Evolutionary conservation across 2,329 filamentous ascomycete species (phyloP), one percentile per base, ranked within the genome.

Genomic region (Fusarium verrucosum): DNA sequence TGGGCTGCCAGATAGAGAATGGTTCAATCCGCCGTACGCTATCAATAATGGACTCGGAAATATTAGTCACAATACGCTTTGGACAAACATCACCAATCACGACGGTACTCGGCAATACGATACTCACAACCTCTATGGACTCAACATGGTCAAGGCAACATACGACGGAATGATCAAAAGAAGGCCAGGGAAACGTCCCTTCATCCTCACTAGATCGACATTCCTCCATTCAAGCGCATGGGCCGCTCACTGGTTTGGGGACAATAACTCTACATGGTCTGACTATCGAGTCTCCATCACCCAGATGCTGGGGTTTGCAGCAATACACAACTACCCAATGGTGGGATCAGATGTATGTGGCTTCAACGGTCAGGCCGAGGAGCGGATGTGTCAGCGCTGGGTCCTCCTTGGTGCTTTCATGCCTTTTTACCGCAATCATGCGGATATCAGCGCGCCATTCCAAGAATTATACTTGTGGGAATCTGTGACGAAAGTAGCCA

Each of bases 171-270:
- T 32, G 30, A 32, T n/a, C 5, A 32, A n/a, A 4, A 16, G 30
- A 32, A 86, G 87, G 58, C 87, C 89, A 0, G 81, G 79, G 14
- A 90, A 91, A 74, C 87, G 92, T 0, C 92, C 92, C 1, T 92
- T 96, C 77, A 90, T 96, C 72, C 92, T 96, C 70, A 91, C 90
- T 0, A 88, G 92, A 16, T 92, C 89, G 35, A 95, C 92, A 2
- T 95, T 94, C 71, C 84, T 91, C 10, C 92, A 92, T 4, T 87
- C 87, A 1, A 92, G 92, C 2, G 87, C 86, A 73, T 90, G 85
- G 79, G 89, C 91, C 2, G 92, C 91, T 2, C 92, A 95, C 76
- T 96, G 92, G 92, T 91, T 91, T 26, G 91, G 89, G 30, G 88
- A 94, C 74, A 94, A 93, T 71, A 78, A 81, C 17, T 89, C 88